These are phyloP conservation scores for Phytophthora sp. DNA, from an alignment of 352 stramenopile species.

Conservation along the genomic window DNA sequence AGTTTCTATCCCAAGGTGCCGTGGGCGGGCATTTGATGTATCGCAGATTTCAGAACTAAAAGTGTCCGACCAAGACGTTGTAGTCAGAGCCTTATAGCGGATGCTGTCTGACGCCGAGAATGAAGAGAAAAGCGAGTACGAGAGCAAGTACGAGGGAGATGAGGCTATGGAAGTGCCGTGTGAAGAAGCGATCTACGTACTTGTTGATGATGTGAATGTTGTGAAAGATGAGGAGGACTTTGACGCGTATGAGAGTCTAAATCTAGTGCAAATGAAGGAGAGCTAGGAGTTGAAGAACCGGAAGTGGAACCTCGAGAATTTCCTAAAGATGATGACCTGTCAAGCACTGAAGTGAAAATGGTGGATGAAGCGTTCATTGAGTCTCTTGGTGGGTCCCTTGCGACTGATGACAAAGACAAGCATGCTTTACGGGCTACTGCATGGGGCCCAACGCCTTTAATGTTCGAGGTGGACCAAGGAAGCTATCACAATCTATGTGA, in stretches of 20 bases:
- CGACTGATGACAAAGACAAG: slow-evolving; percentile 1
- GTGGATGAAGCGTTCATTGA: slow-evolving; percentile 14
- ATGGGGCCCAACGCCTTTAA: not conserved
- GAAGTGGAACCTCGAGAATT: not conserved
- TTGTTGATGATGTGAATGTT: no score
- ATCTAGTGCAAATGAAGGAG: not conserved
- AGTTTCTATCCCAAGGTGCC: not conserved
- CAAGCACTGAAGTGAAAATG: not conserved
- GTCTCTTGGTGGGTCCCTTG: slow-evolving; percentile 6
- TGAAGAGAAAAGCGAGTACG: not conserved
- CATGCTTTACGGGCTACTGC: not conserved
- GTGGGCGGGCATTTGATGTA: not conserved
- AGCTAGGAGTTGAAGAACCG: not conserved
- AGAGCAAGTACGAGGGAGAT: not conserved
- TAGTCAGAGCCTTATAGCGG: not conserved
- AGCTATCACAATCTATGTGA: not conserved
- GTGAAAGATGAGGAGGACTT: not conserved
- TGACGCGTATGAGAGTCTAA: not conserved
- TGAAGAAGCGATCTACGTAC: no score
- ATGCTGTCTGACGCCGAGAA: not conserved
- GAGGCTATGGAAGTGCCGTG: no score
- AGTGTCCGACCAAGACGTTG: not conserved
- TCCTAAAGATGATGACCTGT: not conserved
- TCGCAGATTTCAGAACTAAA: not conserved
- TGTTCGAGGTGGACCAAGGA: not conserved